A percentile compares a stretch with the other conserved stretches of the same genome.
Evolutionary conservation across 257 asterid species (phyloP).

Genomic region (Gentiana dahurica): DNA sequence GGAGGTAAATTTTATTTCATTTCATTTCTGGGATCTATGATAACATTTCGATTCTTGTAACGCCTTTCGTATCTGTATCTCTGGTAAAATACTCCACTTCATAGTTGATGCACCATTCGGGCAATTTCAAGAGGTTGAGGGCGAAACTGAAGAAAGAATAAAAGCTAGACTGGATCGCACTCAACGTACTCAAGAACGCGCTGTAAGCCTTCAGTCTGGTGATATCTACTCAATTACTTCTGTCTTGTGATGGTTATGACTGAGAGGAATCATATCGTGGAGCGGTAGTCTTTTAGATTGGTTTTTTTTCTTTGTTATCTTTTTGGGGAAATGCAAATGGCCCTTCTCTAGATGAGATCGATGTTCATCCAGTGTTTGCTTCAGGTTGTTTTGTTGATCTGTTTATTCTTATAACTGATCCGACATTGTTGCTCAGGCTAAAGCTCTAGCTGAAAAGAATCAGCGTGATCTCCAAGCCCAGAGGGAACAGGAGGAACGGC

Average conservation of each 20-base stretch:
- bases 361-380: not conserved
- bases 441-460: slow-evolving; percentile 96
- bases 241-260: not conserved
- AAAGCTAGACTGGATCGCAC: slow-evolving; percentile 88
- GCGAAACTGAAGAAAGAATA: slow-evolving; percentile 95
- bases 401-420: not conserved
- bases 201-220: slow-evolving; percentile 34
- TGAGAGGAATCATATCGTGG: no score
- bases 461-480: slow-evolving; percentile 90
- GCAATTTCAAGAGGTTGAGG: slow-evolving; percentile 81
- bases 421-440: slow-evolving; percentile 46
- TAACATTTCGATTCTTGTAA: not conserved
- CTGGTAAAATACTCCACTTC: slow-evolving; percentile 12
- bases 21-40: not conserved
- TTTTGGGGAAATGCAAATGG: not conserved
- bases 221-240: not conserved
- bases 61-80: slow-evolving; percentile 14
- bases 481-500: slow-evolving; percentile 96
- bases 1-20: slow-evolving; percentile 41
- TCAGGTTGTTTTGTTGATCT: not conserved
- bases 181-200: slow-evolving; percentile 95
- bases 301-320: no score
- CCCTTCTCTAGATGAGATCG: no score
- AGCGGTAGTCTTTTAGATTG: no score
- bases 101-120: slow-evolving; percentile 51